A percentile compares a stretch with the other conserved stretches of the same genome.
Conservation (phyloP, 139 green algal genomes). For the Chlamydomonas sphaeroides region DNA sequence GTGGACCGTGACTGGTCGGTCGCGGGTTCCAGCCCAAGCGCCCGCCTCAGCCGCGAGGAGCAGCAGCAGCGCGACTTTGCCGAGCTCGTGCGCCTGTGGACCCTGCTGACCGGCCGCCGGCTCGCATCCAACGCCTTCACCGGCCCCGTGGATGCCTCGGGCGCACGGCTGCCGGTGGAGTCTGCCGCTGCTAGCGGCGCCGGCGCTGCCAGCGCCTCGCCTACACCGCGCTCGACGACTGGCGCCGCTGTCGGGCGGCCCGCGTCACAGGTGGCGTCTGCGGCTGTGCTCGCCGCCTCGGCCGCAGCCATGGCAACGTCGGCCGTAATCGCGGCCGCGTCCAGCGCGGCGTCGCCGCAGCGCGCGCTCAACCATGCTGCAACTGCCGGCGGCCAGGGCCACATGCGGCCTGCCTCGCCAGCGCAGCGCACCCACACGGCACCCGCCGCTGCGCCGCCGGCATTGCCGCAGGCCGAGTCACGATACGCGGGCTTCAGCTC, state of each 20-base stretch:
- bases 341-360: too few relatives aligned
- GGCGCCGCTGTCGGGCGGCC: too few relatives aligned
- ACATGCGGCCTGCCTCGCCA: too few relatives aligned
- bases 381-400: too few relatives aligned
- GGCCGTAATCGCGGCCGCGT: conserved; percentile 14
- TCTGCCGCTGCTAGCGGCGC: not conserved
- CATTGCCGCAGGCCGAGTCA: too few relatives aligned
- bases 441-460: too few relatives aligned
- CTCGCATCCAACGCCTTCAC: not conserved
- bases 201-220: too few relatives aligned
- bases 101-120: conserved; percentile 19
- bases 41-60: not conserved
- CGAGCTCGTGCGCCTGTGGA: conserved; percentile 36
- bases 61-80: conserved; percentile 32
- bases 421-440: too few relatives aligned
- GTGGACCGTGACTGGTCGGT: not conserved
- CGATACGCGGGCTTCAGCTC: not conserved
- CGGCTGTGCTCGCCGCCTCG: conserved; percentile 1
- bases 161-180: not conserved
- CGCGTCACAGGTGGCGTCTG: too few relatives aligned
- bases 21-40: not conserved
- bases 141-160: not conserved
- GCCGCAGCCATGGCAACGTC: conserved; percentile 35
- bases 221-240: too few relatives aligned
- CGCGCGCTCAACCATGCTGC: too few relatives aligned